Conservation (phyloP, 192 early-diverging fungal species). For the Mortierella alpina region DNA sequence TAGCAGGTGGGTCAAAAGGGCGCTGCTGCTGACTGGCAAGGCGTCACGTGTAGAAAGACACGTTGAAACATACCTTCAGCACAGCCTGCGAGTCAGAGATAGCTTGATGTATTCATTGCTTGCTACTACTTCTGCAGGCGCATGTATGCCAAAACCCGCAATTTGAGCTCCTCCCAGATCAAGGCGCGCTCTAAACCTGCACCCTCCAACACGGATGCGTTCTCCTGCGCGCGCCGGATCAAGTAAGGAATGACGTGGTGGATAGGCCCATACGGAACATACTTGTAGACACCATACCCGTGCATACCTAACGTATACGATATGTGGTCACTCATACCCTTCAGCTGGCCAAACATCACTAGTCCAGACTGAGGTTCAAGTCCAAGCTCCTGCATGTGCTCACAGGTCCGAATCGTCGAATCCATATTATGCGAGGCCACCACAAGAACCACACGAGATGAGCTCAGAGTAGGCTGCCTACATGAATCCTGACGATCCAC, state of each 20-base stretch:
- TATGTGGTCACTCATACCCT: constrained; percentile 93
- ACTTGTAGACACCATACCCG: constrained; percentile 88
- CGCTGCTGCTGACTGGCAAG: no score
- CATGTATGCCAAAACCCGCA: constrained; percentile 28
- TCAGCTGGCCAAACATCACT: constrained; percentile 92
- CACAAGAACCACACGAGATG: constrained; percentile 75
- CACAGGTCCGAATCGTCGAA: constrained; percentile 71
- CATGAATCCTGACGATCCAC: neutral
- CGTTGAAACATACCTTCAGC: no score
- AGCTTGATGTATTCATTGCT: no score
- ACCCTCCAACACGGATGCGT: constrained; percentile 82
- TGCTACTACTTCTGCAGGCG: no score
- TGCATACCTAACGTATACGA: constrained; percentile 81
- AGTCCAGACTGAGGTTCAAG: constrained; percentile 66
- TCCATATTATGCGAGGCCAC: constrained; percentile 92
- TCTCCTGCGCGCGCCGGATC: constrained; percentile 93
- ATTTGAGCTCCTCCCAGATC: constrained; percentile 68
- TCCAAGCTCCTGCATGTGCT: constrained; percentile 67
- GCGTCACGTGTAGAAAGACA: no score
- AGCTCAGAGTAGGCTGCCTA: neutral
- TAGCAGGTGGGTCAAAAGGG: no score
- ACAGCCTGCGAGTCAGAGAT: no score
- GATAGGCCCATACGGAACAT: constrained; percentile 92
- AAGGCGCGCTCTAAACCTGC: constrained; percentile 65
- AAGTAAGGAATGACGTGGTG: constrained; percentile 93